phyloP scores from a whole-genome alignment of 2,329 filamentous ascomycete species.

The Verticillium alfalfae region DNA sequence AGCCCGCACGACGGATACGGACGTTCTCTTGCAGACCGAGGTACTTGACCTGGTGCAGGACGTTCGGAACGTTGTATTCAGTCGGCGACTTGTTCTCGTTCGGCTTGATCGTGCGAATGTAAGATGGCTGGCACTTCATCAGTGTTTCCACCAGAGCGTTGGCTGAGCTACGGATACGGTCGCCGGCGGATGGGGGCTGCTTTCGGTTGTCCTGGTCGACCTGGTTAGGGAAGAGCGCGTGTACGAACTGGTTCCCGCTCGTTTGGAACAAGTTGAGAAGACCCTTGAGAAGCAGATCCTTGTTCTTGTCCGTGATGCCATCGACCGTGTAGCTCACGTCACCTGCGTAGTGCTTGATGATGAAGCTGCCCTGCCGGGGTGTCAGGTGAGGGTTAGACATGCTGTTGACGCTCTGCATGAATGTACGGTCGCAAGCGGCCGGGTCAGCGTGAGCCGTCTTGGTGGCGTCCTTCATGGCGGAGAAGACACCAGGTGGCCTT shows the following conservation, averaged over 20 bases:
- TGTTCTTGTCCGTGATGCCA: constrained; percentile 99
- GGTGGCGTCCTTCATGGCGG: constrained; percentile 93
- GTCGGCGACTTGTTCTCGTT: constrained; percentile 97
- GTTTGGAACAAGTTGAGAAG: constrained; percentile 79
- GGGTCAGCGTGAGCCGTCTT: constrained; percentile 98
- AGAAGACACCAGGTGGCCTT: constrained; percentile 86
- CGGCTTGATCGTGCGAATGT: constrained; percentile 98
- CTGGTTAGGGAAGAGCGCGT: constrained; percentile 83
- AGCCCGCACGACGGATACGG: constrained; percentile 89
- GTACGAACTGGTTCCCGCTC: constrained; percentile 81
- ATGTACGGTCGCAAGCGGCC: constrained; percentile 88
- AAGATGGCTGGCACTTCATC: constrained; percentile 96
- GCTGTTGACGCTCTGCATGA: constrained; percentile 87
- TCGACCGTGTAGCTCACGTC: constrained; percentile 93
- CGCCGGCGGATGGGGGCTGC: constrained; percentile 87
- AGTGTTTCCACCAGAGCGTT: constrained; percentile 92
- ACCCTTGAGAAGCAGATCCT: constrained; percentile 93
- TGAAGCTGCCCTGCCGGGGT: constrained; percentile 89
- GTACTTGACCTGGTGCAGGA: constrained; percentile 98
- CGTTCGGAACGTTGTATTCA: constrained; percentile 88
- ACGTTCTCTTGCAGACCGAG: constrained; percentile 99
- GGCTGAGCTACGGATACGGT: constrained; percentile 91
- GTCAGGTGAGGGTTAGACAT: constrained; percentile 90
- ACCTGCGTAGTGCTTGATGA: constrained; percentile 98
- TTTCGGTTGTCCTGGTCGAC: constrained; percentile 95